A percentile compares a stretch with the other conserved stretches of the same genome.
Evolutionary conservation across 768 basidiomycete genomes (phyloP).

Genomic region (Tylopilus sp.): DNA sequence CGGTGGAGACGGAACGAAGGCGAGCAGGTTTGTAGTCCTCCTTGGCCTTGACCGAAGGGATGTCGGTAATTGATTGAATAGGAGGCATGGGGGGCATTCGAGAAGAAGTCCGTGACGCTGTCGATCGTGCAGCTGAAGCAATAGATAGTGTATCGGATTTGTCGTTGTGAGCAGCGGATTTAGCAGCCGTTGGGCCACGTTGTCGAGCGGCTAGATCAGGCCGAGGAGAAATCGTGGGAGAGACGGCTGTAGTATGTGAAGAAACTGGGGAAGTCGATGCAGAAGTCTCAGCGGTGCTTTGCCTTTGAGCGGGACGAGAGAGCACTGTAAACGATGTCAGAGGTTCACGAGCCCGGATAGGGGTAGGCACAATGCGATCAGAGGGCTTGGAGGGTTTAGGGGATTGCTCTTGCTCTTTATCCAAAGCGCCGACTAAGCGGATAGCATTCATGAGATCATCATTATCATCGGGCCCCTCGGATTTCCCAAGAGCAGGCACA

Average conservation of each 20-base stretch:
- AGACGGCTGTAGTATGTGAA: neutral
- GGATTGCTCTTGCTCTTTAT: conserved; percentile 20
- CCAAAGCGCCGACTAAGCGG: conserved; percentile 28
- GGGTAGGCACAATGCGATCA: conserved; percentile 45
- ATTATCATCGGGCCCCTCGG: conserved; percentile 16
- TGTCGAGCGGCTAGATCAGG: conserved; percentile 13
- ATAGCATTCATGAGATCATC: conserved; percentile 32
- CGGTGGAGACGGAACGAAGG: conserved; percentile 7
- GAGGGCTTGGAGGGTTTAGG: conserved; percentile 2
- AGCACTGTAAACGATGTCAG: conserved; percentile 60
- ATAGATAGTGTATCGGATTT: conserved; percentile 28
- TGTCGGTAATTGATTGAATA: conserved; percentile 30
- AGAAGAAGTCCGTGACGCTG: conserved; percentile 22
- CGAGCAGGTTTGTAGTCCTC: conserved; percentile 15
- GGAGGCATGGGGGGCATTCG: conserved; percentile 30
- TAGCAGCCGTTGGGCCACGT: conserved; percentile 7
- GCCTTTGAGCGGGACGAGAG: conserved; percentile 48
- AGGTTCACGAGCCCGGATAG: conserved; percentile 54
- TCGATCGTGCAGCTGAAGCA: conserved; percentile 20
- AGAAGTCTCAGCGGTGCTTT: conserved; percentile 19
- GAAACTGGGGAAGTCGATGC: conserved; percentile 10
- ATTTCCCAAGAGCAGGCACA: conserved; percentile 1
- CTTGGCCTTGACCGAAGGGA: conserved; percentile 32
- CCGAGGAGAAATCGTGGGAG: conserved; percentile 8
- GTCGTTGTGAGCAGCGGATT: conserved; percentile 16